Conservation (phyloP, 1,284 basidiomycete species). For the Ganoderma leucocontextum region DNA sequence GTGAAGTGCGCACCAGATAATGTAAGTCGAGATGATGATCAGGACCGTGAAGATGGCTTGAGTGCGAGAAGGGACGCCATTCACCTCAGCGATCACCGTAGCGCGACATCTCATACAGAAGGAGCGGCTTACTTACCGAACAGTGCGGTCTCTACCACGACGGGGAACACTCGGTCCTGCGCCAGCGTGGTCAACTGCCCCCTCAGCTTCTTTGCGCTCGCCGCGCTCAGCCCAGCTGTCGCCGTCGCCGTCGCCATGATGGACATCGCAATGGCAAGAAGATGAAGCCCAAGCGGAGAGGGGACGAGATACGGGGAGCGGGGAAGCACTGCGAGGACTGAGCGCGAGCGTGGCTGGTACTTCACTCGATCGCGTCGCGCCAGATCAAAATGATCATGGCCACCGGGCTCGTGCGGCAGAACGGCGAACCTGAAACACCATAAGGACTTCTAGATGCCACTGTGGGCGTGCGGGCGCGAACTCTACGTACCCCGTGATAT, state of each 20-base stretch:
- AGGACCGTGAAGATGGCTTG: slow-evolving; percentile 23
- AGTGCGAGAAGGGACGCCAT: not conserved
- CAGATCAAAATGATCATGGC: too few species aligned
- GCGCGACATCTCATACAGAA: not conserved
- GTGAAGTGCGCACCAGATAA: slow-evolving; percentile 10
- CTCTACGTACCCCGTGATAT: too few species aligned
- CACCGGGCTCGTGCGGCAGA: too few species aligned
- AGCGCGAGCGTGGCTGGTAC: too few species aligned
- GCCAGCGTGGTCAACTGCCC: slow-evolving; percentile 17
- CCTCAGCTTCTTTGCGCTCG: slow-evolving; percentile 5
- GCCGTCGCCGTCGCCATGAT: not conserved
- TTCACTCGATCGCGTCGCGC: not conserved
- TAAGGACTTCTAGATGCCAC: too few species aligned
- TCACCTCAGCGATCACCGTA: not conserved
- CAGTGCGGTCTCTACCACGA: slow-evolving; percentile 21
- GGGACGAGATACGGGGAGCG: not conserved
- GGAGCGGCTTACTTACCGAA: slow-evolving; percentile 12
- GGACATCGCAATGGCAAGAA: not conserved
- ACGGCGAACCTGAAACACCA: too few species aligned
- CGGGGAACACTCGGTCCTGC: slow-evolving; percentile 19
- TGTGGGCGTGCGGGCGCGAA: too few species aligned
- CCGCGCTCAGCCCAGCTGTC: slow-evolving; percentile 13
- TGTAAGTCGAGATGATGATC: slow-evolving; percentile 15
- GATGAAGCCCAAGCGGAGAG: not conserved
- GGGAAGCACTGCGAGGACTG: not conserved